Evolutionary conservation across 176 grass and related monocot species (phyloP).

Genomic region (Oryza glaberrima): DNA sequence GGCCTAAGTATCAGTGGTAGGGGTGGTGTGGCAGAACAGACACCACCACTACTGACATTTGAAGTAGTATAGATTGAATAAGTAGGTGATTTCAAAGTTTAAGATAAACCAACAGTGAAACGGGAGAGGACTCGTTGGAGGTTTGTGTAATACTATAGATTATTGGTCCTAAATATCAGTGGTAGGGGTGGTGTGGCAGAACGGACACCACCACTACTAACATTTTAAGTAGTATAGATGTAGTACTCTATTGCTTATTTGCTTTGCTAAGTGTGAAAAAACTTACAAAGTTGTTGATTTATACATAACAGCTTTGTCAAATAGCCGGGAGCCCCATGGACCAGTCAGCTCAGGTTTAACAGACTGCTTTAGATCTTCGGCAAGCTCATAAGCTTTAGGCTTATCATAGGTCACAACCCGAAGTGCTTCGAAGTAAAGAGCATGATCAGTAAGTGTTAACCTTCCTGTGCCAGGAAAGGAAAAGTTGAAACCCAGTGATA

Average conservation of each 20-base stretch:
- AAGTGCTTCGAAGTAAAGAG: constrained; percentile 95
- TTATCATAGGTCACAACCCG: constrained; percentile 88
- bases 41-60: no score
- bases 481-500: constrained; percentile 42
- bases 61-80: no score
- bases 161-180: no score
- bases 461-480: constrained; percentile 69
- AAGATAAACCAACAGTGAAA: no score
- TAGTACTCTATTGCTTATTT: background rate
- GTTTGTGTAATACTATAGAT: no score
- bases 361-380: constrained; percentile 92
- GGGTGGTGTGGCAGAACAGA: no score
- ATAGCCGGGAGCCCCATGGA: constrained; percentile 97
- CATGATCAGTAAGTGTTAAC: constrained; percentile 85
- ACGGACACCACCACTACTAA: no score
- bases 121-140: no score
- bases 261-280: constrained; percentile 11
- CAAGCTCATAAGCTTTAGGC: constrained; percentile 92
- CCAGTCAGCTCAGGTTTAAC: constrained; percentile 96
- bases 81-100: no score
- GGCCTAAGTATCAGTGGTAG: no score
- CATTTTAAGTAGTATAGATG: background rate
- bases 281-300: constrained; percentile 91
- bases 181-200: no score
- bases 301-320: constrained; percentile 99